Evolutionary conservation across 805 yeast genomes (phyloP).

Genomic region (Starmerella stigmatis): DNA sequence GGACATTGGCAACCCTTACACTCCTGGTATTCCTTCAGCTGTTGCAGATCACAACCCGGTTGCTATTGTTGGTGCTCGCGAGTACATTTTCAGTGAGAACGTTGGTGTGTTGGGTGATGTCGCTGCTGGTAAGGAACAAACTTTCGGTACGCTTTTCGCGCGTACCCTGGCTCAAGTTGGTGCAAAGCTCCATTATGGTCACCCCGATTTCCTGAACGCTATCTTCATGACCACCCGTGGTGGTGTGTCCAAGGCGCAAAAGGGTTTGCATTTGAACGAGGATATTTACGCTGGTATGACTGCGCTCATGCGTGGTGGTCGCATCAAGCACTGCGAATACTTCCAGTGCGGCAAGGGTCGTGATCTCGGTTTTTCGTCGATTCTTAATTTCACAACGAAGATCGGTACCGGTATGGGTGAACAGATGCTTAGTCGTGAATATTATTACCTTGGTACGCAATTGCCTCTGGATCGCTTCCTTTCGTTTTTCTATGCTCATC

Average conservation of each 20-base stretch:
- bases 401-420: constrained; percentile 99
- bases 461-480: constrained; percentile 81
- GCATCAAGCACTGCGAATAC: constrained; percentile 90
- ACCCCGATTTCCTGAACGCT: constrained; percentile 87
- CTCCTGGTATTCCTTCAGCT: constrained; percentile 41
- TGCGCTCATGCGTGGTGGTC: constrained; percentile 80
- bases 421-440: constrained; percentile 83
- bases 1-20: constrained; percentile 42
- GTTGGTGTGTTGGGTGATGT: constrained; percentile 89
- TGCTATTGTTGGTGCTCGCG: constrained; percentile 92
- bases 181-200: constrained; percentile 91
- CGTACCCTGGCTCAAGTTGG: constrained; percentile 89
- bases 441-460: constrained; percentile 80
- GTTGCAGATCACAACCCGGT: constrained; percentile 43
- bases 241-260: constrained; percentile 90
- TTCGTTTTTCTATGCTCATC: constrained; percentile 92
- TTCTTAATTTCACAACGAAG: constrained; percentile 85
- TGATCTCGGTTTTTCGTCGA: constrained; percentile 87
- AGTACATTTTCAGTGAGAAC: constrained; percentile 85
- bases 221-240: constrained; percentile 92
- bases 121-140: constrained; percentile 96
- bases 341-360: constrained; percentile 96
- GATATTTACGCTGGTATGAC: constrained; percentile 95
- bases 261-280: constrained; percentile 83
- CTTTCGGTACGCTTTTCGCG: constrained; percentile 92